Percentiles rank a stretch among this genome's conserved stretches.
phyloP scores from a whole-genome alignment of 306 rosid species.

The Rosa lucieae region DNA sequence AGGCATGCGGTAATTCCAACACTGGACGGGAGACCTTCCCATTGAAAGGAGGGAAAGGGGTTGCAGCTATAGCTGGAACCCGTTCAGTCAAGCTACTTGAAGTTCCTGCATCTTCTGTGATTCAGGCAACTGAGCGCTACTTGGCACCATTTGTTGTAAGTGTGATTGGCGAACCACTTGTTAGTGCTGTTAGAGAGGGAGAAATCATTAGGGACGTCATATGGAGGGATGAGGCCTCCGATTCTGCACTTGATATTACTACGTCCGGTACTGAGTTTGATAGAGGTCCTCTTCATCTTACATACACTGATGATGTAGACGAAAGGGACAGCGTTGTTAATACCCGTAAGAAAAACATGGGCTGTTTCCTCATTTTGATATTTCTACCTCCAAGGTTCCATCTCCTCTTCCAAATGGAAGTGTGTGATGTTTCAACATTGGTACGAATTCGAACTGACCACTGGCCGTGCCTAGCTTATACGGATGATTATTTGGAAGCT shows the following conservation, averaged over 20 bases:
- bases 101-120: slow-evolving; percentile 57
- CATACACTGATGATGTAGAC: slow-evolving; percentile 52
- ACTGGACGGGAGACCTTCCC: slow-evolving; percentile 82
- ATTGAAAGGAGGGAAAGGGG: slow-evolving; percentile 84
- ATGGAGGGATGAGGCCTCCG: slow-evolving; percentile 52
- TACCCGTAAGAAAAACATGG: slow-evolving; percentile 58
- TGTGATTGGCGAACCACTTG: slow-evolving; percentile 77
- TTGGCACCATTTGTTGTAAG: slow-evolving; percentile 74
- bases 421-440: slow-evolving; percentile 75
- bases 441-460: slow-evolving; percentile 93
- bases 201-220: slow-evolving; percentile 64
- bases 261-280: slow-evolving; percentile 33
- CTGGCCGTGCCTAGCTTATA: slow-evolving; percentile 97
- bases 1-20: slow-evolving; percentile 79
- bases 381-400: slow-evolving; percentile 96
- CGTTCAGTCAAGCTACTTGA: slow-evolving; percentile 89
- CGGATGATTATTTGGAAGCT: slow-evolving; percentile 96
- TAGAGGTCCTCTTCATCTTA: slow-evolving; percentile 72
- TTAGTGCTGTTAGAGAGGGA: slow-evolving; percentile 57
- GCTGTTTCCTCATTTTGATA: slow-evolving; percentile 68
- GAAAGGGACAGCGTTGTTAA: slow-evolving; percentile 41
- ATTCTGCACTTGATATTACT: slow-evolving; percentile 41
- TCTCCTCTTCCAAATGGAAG: slow-evolving; percentile 97
- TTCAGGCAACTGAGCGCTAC: slow-evolving; percentile 71
- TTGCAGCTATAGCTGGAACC: slow-evolving; percentile 84